Evolutionary conservation across 176 grass and related monocot species (phyloP), one percentile per base, ranked within the genome.

Genomic region (Saccharum officinarum): DNA sequence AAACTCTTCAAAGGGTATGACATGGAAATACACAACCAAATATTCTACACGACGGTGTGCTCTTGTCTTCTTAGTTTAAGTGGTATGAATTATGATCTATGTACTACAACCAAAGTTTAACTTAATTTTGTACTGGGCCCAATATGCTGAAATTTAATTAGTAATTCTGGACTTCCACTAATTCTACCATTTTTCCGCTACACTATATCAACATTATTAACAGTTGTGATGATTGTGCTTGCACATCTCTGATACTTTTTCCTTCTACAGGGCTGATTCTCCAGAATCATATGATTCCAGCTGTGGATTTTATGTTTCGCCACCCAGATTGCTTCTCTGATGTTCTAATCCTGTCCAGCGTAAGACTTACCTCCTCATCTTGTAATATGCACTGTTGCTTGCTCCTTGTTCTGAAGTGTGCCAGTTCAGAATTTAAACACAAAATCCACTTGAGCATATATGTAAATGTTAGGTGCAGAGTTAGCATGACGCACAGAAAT

Each of bases 11-110:
- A 89, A 85, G 97, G 93, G 42, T 99, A 94, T 68, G 88, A 91
- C 73, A 96, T 99, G 97, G 97, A 99, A 91, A 99, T 99, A 83
- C 97, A 99, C 79, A 96, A 99, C 85, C 97, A 99, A 85, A 94
- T 99, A 87, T 99, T 99, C 82, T 99, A 94, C 88, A 99, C 93
- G 4, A 96, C 93, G 23, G 76, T 93, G 69, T 99, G 97, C 83
- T 99, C 97, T 68, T 99, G 97, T 89, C 12, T 99, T 83, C 83
- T 99, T 73, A 96, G 97, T 92, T 92, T 99, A 67, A 92, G 45
- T 71, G 94, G 97, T 99, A 99, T 59, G 33, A 34, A 34, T 34
- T 34, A 34, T 34, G 38, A 46, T 84, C 42, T 23, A 16, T 69
- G 30, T 71, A 20, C 4, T 69, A 8, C 63, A 31, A 10, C 30